These are phyloP conservation scores for Bipolaris victoriae DNA, from an alignment of 2,329 filamentous ascomycete species.

Conservation along the genomic window DNA sequence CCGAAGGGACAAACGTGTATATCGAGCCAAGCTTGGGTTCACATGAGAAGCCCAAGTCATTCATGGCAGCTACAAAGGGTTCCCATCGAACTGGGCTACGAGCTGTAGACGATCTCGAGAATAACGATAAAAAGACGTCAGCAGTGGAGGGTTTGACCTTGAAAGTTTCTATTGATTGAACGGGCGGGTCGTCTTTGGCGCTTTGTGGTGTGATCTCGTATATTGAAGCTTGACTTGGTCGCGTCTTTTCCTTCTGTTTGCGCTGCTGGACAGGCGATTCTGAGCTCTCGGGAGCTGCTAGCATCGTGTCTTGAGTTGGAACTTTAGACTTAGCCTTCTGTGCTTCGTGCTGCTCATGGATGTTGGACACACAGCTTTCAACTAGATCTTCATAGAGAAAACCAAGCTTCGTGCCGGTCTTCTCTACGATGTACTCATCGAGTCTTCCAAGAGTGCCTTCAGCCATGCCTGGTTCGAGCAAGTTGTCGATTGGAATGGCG, in stretches of 20 bases:
- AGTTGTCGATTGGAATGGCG: conserved; percentile 52
- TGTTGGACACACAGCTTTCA: background rate
- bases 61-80: conserved; percentile 21
- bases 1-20: conserved; percentile 19
- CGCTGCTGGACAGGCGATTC: background rate
- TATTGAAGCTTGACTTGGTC: background rate
- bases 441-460: conserved; percentile 46
- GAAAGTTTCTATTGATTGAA: conserved; percentile 22
- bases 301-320: background rate
- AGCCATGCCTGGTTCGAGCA: conserved; percentile 52
- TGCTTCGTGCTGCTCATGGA: background rate
- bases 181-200: background rate
- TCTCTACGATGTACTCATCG: conserved; percentile 48
- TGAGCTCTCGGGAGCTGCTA: background rate
- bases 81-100: conserved; percentile 30
- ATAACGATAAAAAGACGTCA: conserved; percentile 48
- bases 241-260: conserved; percentile 7
- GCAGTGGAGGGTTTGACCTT: conserved; percentile 51
- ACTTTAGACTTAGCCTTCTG: background rate
- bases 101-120: conserved; percentile 28
- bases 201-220: background rate
- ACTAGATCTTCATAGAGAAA: conserved; percentile 9
- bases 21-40: conserved; percentile 23
- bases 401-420: conserved; percentile 23
- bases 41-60: conserved; percentile 20